These are phyloP conservation scores for Cercophora sp. DNA, from an alignment of 495 filamentous ascomycete genomes.

Conservation along the genomic window DNA sequence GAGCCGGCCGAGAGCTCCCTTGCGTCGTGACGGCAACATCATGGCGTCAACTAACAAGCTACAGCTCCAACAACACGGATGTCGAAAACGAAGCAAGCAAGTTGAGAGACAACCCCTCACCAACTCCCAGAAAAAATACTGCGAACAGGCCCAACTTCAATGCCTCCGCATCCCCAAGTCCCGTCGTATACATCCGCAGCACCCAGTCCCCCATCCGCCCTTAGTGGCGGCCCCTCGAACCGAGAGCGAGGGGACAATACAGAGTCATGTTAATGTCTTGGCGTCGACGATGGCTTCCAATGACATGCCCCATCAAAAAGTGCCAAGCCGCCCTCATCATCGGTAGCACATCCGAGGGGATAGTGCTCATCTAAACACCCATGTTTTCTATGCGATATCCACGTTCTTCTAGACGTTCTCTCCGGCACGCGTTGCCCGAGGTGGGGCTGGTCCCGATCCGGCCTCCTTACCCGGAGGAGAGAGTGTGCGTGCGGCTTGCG, in stretches of 20 bases:
- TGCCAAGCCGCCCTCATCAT: constrained; percentile 6
- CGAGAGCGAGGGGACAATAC: neutral
- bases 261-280: neutral
- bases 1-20: neutral
- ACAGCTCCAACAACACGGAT: too few relatives aligned
- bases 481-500: neutral
- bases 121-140: neutral
- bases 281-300: neutral
- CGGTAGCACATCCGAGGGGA: constrained; percentile 2
- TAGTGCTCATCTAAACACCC: too few relatives aligned
- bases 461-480: neutral
- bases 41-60: neutral
- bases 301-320: neutral
- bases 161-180: neutral
- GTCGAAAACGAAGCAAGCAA: neutral
- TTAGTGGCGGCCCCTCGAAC: neutral
- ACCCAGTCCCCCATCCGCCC: neutral
- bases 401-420: too few relatives aligned
- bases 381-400: too few relatives aligned
- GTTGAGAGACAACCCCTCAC: too few relatives aligned
- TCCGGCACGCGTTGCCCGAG: neutral
- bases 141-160: neutral
- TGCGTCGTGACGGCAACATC: neutral
- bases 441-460: neutral
- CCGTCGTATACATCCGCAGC: too few relatives aligned